A percentile compares a stretch with the other conserved stretches of the same genome.
Evolutionary conservation across 768 basidiomycete genomes (phyloP).

Genomic region (Lactarius pseudohatsudake): DNA sequence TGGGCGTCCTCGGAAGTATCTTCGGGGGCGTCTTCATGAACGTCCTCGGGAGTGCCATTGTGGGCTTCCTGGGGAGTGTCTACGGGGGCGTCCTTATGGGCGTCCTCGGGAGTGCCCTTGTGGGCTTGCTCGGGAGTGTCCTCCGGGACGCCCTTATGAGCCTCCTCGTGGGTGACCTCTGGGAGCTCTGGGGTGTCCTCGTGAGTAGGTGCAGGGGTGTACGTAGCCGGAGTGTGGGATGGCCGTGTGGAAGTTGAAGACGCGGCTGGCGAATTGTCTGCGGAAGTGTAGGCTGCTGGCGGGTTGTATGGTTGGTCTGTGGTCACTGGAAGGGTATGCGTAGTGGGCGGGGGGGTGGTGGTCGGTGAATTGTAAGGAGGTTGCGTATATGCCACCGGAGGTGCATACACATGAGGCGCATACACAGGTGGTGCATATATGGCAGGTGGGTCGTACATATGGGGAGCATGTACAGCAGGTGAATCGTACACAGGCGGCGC

Average conservation of each 20-base stretch:
- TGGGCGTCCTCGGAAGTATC: not conserved
- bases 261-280: not conserved
- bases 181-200: not conserved
- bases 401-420: not conserved
- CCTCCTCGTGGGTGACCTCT: not conserved
- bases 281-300: not conserved
- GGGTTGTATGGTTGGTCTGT: not conserved
- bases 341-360: not conserved
- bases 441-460: not conserved
- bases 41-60: not conserved
- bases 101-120: not conserved
- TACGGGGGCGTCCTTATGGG: not conserved
- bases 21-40: not conserved
- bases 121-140: not conserved
- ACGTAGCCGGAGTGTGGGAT: not conserved
- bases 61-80: not conserved
- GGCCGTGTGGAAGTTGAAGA: not conserved
- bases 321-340: not conserved
- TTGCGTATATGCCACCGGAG: not conserved
- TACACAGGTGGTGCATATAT: constrained; percentile 9
- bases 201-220: not conserved
- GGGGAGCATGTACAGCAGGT: constrained; percentile 11
- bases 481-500: not conserved
- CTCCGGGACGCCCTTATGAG: not conserved
- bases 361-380: not conserved